A percentile compares a stretch with the other conserved stretches of the same genome.
These are phyloP conservation scores for Cercospora sp. DNA, from an alignment of 2,329 filamentous ascomycete species.

Conservation along the genomic window DNA sequence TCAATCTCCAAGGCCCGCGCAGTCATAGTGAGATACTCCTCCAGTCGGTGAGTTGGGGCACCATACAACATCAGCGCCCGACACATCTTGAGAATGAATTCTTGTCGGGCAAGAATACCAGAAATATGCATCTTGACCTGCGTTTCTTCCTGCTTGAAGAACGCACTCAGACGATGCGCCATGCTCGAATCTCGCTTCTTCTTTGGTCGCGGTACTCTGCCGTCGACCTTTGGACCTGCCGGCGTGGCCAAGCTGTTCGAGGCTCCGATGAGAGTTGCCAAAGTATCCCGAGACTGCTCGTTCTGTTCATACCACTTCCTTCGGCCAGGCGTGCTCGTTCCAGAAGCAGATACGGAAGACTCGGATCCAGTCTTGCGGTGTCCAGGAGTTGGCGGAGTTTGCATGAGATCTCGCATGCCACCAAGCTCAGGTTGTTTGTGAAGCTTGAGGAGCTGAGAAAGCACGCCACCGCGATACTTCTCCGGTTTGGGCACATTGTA, in stretches of 20 bases:
- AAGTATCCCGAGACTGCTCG: constrained; percentile 18
- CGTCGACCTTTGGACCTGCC: constrained; percentile 41
- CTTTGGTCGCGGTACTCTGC: constrained; percentile 37
- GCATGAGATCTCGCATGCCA: constrained; percentile 10
- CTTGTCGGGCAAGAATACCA: constrained; percentile 74
- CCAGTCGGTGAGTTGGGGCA: constrained; percentile 84
- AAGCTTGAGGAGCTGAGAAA: constrained; percentile 70
- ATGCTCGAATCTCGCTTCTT: constrained; percentile 30
- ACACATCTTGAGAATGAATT: constrained; percentile 81
- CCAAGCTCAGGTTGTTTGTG: constrained; percentile 49
- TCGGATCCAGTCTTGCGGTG: constrained; percentile 36
- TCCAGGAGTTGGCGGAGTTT: constrained; percentile 28
- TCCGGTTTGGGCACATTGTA: constrained; percentile 65
- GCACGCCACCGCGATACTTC: constrained; percentile 70
- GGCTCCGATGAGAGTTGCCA: constrained; percentile 43
- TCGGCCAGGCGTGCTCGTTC: constrained; percentile 21
- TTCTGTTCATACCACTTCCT: constrained; percentile 28
- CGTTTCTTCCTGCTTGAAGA: constrained; percentile 53
- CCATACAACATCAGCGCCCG: constrained; percentile 84
- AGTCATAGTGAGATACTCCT: constrained; percentile 89
- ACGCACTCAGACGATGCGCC: constrained; percentile 38
- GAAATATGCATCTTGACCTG: constrained; percentile 62
- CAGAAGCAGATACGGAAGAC: constrained; percentile 40
- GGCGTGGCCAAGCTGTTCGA: constrained; percentile 46
- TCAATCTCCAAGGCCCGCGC: constrained; percentile 83